Evolutionary conservation across 768 basidiomycete species (phyloP), one percentile per base, ranked within the genome.

Genomic region (Gyrodon lividus): DNA sequence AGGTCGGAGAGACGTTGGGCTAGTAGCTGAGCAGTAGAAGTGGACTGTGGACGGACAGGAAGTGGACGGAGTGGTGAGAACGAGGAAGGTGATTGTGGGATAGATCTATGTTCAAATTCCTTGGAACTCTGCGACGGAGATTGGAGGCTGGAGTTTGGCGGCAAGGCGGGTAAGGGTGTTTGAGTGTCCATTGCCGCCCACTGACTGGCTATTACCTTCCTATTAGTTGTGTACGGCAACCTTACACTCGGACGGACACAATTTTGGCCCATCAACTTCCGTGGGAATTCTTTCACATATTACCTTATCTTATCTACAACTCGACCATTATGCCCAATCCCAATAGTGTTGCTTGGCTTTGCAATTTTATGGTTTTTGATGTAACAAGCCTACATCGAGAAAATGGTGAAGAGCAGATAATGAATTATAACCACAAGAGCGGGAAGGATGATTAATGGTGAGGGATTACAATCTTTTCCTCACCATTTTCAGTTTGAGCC

Each of bases 131-230:
- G 52, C 43, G 52, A 53, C 7, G 52, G 52, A 45, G 53, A 54
- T 45, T 51, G 50, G 26, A 49, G 53, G 41, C 53, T 51, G 33
- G 42, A 44, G 42, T 54, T 54, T 43, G 52, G 30, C 43, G 50
- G 30, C 37, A 44, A 52, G 43, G 52, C 31, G 38, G 50, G 30
- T 37, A 44, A 54, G 50, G 49, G 52, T 45, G 46, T 54, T 54
- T 56, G 55, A 30, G 46, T 44, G 52, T 54, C 52, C 55, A 56
- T 48, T 54, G 50, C 51, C 44, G 50, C 53, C 50, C 20, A 16
- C n/a, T n/a, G n/a, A n/a, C n/a, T n/a, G n/a, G n/a, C 1, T 22
- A 17, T 28, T 26, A 10, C 4, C 46, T 40, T 47, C 35, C 26
- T 17, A 52, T 39, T 54, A 55, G 26, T 23, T 43, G 51, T 38